Conservation (phyloP, 345 rosid species). For the Salix exigua region DNA sequence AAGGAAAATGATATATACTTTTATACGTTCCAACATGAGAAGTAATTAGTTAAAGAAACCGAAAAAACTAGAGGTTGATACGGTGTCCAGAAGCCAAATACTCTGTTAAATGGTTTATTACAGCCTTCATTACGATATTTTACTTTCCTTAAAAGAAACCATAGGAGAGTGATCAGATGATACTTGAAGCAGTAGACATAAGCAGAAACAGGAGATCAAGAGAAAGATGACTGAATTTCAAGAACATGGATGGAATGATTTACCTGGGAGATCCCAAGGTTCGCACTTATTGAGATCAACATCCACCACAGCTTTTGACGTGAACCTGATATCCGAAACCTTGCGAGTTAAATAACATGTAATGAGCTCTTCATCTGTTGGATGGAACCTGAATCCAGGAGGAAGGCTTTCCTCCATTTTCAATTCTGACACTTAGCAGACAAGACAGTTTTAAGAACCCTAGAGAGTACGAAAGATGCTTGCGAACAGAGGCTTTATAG, state of each 20-base stretch:
- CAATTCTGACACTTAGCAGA: neutral
- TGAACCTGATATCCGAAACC: slow-evolving; percentile 59
- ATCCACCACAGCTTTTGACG: slow-evolving; percentile 77
- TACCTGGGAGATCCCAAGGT: slow-evolving; percentile 99
- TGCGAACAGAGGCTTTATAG: slow-evolving; percentile 1
- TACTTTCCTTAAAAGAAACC: too few species aligned
- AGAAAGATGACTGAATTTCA: neutral
- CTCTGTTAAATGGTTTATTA: too few species aligned
- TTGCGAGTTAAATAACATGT: slow-evolving; percentile 64
- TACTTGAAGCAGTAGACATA: too few species aligned
- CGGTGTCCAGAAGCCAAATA: too few species aligned
- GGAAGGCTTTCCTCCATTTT: slow-evolving; percentile 80
- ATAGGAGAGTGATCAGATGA: too few species aligned
- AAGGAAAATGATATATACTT: too few species aligned
- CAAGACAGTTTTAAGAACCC: neutral
- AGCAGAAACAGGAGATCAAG: too few species aligned
- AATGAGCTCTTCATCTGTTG: slow-evolving; percentile 95
- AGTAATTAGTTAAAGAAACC: too few species aligned
- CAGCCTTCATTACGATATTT: too few species aligned
- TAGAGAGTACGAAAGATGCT: slow-evolving; percentile 4
- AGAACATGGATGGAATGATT: neutral
- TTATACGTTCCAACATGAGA: too few species aligned
- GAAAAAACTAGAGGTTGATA: too few species aligned
- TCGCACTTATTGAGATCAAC: slow-evolving; percentile 97
- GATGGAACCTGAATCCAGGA: slow-evolving; percentile 98